Conservation (phyloP, 2,329 filamentous ascomycete genomes). For the Botrytis tulipae region DNA sequence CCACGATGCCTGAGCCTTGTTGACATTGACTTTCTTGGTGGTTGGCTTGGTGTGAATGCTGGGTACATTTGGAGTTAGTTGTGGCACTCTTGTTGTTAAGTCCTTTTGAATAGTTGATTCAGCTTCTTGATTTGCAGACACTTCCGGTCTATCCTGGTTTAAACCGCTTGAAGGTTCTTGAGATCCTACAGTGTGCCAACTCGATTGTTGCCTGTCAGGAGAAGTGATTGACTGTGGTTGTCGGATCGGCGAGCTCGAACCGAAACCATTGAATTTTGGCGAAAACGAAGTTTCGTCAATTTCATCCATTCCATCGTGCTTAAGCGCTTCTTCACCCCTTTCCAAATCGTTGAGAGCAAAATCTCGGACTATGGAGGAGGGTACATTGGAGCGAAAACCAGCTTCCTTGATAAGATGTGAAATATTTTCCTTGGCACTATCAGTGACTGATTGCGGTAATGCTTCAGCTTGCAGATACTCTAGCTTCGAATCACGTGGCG, state of each 20-base stretch:
- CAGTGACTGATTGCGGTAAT: constrained; percentile 27
- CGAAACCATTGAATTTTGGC: constrained; percentile 38
- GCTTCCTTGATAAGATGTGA: constrained; percentile 48
- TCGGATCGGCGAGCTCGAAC: constrained; percentile 29
- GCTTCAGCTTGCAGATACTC: constrained; percentile 31
- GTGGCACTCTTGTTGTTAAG: background rate
- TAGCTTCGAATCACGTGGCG: background rate
- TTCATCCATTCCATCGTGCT: constrained; percentile 29
- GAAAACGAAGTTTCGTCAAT: constrained; percentile 30
- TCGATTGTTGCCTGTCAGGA: constrained; percentile 26
- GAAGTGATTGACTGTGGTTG: constrained; percentile 10
- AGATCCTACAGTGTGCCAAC: constrained; percentile 30
- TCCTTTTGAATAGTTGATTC: background rate
- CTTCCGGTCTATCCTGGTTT: background rate
- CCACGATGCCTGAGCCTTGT: constrained; percentile 28
- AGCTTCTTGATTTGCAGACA: background rate
- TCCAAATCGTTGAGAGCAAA: constrained; percentile 33
- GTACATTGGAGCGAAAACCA: constrained; percentile 47
- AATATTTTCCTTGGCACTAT: constrained; percentile 41
- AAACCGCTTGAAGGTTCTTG: constrained; percentile 17
- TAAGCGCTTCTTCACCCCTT: constrained; percentile 30
- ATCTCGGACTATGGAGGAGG: constrained; percentile 41
- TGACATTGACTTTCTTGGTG: constrained; percentile 13
- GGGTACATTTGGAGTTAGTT: background rate
- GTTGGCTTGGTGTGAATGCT: background rate